These are phyloP conservation scores for Baudoinia panamericana DNA, from an alignment of 495 filamentous ascomycete genomes.

Conservation along the genomic window DNA sequence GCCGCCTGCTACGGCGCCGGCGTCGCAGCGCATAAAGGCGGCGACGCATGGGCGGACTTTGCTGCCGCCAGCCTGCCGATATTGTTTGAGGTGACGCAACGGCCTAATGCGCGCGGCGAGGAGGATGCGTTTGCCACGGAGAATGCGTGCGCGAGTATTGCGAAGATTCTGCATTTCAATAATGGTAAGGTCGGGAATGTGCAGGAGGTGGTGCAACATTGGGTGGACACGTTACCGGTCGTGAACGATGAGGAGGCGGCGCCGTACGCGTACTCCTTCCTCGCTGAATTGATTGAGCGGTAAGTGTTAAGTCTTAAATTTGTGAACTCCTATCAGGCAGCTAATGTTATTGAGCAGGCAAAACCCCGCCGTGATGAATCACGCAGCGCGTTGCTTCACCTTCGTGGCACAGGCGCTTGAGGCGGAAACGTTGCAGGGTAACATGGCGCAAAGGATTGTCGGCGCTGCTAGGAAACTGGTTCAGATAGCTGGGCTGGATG, in stretches of 20 bases:
- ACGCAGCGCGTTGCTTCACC: constrained; percentile 66
- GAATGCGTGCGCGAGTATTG: constrained; percentile 92
- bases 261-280: constrained; percentile 87
- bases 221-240: constrained; percentile 83
- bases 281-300: constrained; percentile 86
- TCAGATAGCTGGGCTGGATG: constrained; percentile 52
- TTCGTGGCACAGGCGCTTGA: constrained; percentile 79
- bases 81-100: constrained; percentile 70
- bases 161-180: constrained; percentile 90
- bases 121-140: constrained; percentile 96
- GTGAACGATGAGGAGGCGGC: constrained; percentile 95
- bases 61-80: constrained; percentile 61
- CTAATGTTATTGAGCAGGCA: constrained; percentile 40
- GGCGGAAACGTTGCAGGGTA: constrained; percentile 75
- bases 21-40: constrained; percentile 88
- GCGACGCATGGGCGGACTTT: constrained; percentile 69
- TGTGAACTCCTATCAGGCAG: too few relatives aligned
- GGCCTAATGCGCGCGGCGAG: constrained; percentile 68
- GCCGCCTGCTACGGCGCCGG: constrained; percentile 94
- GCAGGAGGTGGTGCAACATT: constrained; percentile 59
- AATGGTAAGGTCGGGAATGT: constrained; percentile 54
- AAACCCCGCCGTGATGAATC: constrained; percentile 64
- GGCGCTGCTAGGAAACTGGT: constrained; percentile 61
- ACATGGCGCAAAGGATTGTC: constrained; percentile 60
- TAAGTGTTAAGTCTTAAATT: constrained; percentile 43